Percentiles rank a stretch among this genome's conserved stretches.
Conservation (phyloP, 495 filamentous ascomycete species). For the Poronia punctata region DNA sequence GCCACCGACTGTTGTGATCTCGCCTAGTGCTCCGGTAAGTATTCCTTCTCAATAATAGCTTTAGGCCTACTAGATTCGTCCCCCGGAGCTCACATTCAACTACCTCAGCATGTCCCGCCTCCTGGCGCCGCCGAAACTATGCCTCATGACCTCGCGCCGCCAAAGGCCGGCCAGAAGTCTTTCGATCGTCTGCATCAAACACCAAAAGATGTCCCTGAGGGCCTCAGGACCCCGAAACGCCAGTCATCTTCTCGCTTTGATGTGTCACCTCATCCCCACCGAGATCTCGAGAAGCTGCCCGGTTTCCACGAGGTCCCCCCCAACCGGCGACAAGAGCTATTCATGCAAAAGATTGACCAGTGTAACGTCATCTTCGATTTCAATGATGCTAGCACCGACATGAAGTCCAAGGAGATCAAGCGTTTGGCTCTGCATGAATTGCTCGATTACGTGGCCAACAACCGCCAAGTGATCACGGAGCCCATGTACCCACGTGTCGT, state of each 20-base stretch:
- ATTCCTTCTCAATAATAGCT: not conserved
- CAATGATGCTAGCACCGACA: conserved; percentile 95
- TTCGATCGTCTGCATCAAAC: conserved; percentile 89
- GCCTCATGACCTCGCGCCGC: conserved; percentile 94
- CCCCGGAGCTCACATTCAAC: conserved; percentile 5
- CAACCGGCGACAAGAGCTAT: conserved; percentile 89
- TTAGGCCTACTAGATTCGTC: conserved; percentile 1
- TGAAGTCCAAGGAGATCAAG: conserved; percentile 99
- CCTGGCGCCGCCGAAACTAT: conserved; percentile 95
- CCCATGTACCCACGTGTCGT: conserved; percentile 98
- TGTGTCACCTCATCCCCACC: conserved; percentile 90
- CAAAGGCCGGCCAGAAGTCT: conserved; percentile 79
- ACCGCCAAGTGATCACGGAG: conserved; percentile 95
- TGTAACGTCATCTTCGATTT: conserved; percentile 99
- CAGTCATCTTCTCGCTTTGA: conserved; percentile 98
- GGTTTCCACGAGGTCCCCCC: conserved; percentile 99
- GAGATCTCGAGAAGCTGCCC: conserved; percentile 93
- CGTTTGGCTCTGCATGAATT: conserved; percentile 92
- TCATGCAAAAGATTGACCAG: conserved; percentile 99
- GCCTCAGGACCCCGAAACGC: conserved; percentile 87
- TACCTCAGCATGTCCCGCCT: conserved; percentile 74
- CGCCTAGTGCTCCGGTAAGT: conserved; percentile 89
- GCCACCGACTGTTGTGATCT: conserved; percentile 89
- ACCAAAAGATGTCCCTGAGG: conserved; percentile 92
- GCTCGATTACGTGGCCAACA: conserved; percentile 97